Base-by-base conservation (phyloP, 2,329 filamentous ascomycete genomes). In the Colletotrichum sp. region DNA sequence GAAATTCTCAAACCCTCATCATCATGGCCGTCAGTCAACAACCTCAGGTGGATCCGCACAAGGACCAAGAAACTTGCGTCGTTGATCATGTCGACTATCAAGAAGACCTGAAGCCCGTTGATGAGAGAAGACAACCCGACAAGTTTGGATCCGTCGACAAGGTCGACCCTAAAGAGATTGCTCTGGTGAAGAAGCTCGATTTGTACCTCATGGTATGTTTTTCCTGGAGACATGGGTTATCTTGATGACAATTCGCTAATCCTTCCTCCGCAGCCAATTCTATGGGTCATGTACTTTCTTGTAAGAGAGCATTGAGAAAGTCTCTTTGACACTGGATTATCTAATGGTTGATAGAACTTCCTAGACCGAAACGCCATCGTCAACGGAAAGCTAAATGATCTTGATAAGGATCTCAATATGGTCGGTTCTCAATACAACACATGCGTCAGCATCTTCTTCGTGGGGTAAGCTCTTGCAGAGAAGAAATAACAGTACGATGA, bases 131-230 rank as follows among this genome's bases (percentile, higher is more conserved):
- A 8, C 60, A 39, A 12, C 60, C 30, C 34, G 84, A 86, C 76
- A 85, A 86, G 78, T 85, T 84, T 18, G 85, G 85, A 26, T 83
- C 84, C 5, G 80, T 82, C 67, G 81, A 82, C 74, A 86, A 86
- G 79, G 85, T 84, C 5, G 84, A 86, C 67, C 84, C 84, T 4
- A 82, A 78, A 36, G 83, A 85, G 68, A 85, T 84, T 73, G 81
- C 81, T 12, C 78, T 85, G 5, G 83, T 85, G 24, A 81, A 80
- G 69, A 84, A 82, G 77, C 78, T 85, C 4, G 84, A 85, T 76
- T 66, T 78, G 26, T 83, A 81, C 76, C 83, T 85, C 39, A 81
- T 85, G 77, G 80, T 81, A 63, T 2, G 65, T 34, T 6, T 15
- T 30, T 4, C 12, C 15, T n/a, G 16, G 8, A 49, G 8, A 18